Conservation (phyloP, 1,139 yeast species). For the Saccharomycopsis crataegensis region DNA sequence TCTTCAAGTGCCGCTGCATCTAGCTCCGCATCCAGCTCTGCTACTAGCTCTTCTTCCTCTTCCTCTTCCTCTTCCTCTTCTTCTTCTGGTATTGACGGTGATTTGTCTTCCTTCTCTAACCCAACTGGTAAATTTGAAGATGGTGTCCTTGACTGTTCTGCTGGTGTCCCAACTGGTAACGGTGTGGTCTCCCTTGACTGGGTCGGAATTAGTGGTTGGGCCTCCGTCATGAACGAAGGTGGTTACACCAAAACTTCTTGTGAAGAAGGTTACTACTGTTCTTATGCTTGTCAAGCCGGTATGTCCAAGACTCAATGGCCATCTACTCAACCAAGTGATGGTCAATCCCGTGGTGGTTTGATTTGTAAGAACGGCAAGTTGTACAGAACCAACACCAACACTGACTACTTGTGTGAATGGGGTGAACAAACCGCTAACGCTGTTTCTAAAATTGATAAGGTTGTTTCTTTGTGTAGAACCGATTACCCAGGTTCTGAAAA, state of each 20-base stretch:
- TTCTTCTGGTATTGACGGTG: slow-evolving; percentile 43
- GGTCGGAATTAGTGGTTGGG: slow-evolving; percentile 65
- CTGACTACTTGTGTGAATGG: slow-evolving; percentile 69
- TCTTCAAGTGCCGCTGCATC: slow-evolving; percentile 25
- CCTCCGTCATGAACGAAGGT: slow-evolving; percentile 62
- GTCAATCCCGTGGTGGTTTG: slow-evolving; percentile 77
- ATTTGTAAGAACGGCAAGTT: slow-evolving; percentile 61
- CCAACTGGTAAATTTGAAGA: slow-evolving; percentile 54
- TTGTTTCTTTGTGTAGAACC: slow-evolving; percentile 75
- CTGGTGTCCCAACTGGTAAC: slow-evolving; percentile 56
- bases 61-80: slow-evolving; percentile 27
- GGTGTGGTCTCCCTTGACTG: slow-evolving; percentile 60
- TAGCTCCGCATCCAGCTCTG: slow-evolving; percentile 27
- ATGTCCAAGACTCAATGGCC: slow-evolving; percentile 92
- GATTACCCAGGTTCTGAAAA: slow-evolving; percentile 88
- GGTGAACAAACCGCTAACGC: slow-evolving; percentile 58
- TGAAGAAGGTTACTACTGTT: slow-evolving; percentile 70
- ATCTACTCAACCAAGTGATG: slow-evolving; percentile 56
- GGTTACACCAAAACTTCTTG: slow-evolving; percentile 58
- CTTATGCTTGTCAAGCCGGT: slow-evolving; percentile 85
- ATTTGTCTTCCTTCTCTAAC: slow-evolving; percentile 42
- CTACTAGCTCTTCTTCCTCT: slow-evolving; percentile 25
- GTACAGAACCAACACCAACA: slow-evolving; percentile 53
- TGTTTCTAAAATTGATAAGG: slow-evolving; percentile 44
- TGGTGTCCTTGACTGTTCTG: slow-evolving; percentile 52